A percentile compares a stretch with the other conserved stretches of the same genome.
Conservation (phyloP, 805 yeast genomes). For the Naumovozyma dairenensis region DNA sequence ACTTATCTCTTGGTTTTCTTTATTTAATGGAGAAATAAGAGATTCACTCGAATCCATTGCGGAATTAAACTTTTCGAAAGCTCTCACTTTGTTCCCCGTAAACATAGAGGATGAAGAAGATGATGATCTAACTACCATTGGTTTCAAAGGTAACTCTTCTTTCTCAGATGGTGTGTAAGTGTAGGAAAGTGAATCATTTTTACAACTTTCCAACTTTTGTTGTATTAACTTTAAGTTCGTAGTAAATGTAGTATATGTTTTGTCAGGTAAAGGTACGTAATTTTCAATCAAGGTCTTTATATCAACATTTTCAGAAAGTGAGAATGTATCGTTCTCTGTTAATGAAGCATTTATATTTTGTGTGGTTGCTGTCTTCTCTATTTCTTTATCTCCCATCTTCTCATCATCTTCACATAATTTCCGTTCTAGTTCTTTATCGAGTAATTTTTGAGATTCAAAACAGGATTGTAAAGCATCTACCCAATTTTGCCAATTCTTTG, state of each 20-base stretch:
- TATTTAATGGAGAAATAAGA: conserved; percentile 1
- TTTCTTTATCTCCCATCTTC: neutral
- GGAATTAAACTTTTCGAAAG: conserved; percentile 2
- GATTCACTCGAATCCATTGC: conserved; percentile 6
- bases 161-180: conserved; percentile 8
- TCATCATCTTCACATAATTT: neutral
- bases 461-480: conserved; percentile 57
- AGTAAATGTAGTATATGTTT: conserved; percentile 13
- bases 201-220: conserved; percentile 23
- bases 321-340: neutral
- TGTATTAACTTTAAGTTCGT: conserved; percentile 16
- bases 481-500: conserved; percentile 72
- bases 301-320: neutral
- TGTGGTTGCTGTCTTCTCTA: neutral
- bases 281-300: neutral
- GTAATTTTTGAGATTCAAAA: conserved; percentile 13
- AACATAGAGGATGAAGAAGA: conserved; percentile 13
- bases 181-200: conserved; percentile 19
- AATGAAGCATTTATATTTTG: neutral
- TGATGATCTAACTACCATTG: conserved; percentile 3
- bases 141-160: conserved; percentile 1
- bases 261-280: conserved; percentile 14
- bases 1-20: neutral
- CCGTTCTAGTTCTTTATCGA: neutral
- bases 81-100: conserved; percentile 4